phyloP scores from a whole-genome alignment of 2,329 filamentous ascomycete species.

The Plectosphaerella cucumerina region DNA sequence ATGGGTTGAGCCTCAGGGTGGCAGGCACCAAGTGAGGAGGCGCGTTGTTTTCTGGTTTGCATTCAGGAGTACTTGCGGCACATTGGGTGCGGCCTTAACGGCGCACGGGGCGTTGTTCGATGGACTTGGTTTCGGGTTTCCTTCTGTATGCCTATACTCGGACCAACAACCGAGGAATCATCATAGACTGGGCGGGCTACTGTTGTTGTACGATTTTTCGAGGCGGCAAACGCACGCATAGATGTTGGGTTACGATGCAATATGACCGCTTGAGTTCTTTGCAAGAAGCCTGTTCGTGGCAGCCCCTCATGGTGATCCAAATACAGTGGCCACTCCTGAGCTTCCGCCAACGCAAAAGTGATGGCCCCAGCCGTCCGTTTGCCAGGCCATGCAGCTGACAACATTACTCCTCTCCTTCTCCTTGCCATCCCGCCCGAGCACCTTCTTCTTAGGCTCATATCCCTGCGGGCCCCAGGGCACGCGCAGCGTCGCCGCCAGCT shows the following conservation, averaged over 20 bases:
- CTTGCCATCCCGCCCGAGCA: constrained; percentile 56
- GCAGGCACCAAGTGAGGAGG: too few relatives aligned
- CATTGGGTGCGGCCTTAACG: too few relatives aligned
- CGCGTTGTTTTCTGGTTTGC: too few relatives aligned
- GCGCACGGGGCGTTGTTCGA: too few relatives aligned
- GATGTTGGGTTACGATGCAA: background rate
- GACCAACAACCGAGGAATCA: too few relatives aligned
- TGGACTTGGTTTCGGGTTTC: too few relatives aligned
- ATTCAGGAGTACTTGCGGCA: too few relatives aligned
- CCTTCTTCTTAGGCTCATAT: constrained; percentile 43
- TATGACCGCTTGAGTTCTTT: background rate
- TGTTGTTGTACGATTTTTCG: too few relatives aligned
- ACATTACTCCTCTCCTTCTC: constrained; percentile 57
- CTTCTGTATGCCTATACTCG: too few relatives aligned
- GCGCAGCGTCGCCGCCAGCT: constrained; percentile 57
- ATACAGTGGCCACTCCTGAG: constrained; percentile 62
- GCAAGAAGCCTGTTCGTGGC: background rate
- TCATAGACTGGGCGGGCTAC: constrained; percentile 8
- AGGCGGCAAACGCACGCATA: constrained; percentile 6
- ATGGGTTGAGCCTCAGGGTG: constrained; percentile 52
- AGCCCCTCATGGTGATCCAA: constrained; percentile 40
- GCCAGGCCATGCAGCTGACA: constrained; percentile 60
- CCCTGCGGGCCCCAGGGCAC: constrained; percentile 54
- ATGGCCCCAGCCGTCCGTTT: constrained; percentile 56
- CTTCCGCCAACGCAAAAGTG: constrained; percentile 64